These are phyloP conservation scores for Heterobasidion parviporum DNA, from an alignment of 1,284 basidiomycete species.

Conservation along the genomic window DNA sequence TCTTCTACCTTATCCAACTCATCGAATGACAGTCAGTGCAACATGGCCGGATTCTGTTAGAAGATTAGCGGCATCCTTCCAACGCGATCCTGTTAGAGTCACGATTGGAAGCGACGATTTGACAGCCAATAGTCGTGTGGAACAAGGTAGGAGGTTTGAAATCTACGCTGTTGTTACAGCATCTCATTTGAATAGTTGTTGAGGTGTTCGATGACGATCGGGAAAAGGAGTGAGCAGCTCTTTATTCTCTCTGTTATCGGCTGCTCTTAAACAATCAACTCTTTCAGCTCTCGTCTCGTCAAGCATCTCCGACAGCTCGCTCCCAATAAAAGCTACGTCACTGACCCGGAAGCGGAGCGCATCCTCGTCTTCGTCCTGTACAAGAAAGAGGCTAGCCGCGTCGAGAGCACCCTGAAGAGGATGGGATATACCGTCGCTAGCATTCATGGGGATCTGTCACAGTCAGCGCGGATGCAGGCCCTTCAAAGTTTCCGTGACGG, in stretches of 20 bases:
- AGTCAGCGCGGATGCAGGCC: conserved; percentile 80
- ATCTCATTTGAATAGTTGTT: conserved; percentile 32
- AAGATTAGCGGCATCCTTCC: conserved; percentile 87
- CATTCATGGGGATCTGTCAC: conserved; percentile 90
- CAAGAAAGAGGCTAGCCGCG: conserved; percentile 93
- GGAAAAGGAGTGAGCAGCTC: conserved; percentile 71
- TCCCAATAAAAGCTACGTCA: conserved; percentile 52
- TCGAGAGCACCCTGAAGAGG: conserved; percentile 74
- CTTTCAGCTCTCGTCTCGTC: conserved; percentile 57
- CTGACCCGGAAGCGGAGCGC: conserved; percentile 47
- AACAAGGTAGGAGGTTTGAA: conserved; percentile 35
- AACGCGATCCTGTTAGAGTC: conserved; percentile 79
- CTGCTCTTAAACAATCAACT: background rate
- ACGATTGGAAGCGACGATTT: conserved; percentile 96
- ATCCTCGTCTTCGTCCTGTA: conserved; percentile 95
- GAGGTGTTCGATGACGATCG: conserved; percentile 88
- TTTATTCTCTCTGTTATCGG: background rate
- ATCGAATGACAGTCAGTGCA: conserved; percentile 66
- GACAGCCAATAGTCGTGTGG: conserved; percentile 88
- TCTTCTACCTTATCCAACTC: background rate
- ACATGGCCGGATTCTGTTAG: conserved; percentile 99
- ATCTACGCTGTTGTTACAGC: background rate
- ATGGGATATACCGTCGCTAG: conserved; percentile 84
- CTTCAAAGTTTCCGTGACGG: conserved; percentile 89
- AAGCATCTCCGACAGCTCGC: conserved; percentile 51